Conservation (phyloP, 2,329 filamentous ascomycete species). For the Teratosphaeria pseudoeucalypti region DNA sequence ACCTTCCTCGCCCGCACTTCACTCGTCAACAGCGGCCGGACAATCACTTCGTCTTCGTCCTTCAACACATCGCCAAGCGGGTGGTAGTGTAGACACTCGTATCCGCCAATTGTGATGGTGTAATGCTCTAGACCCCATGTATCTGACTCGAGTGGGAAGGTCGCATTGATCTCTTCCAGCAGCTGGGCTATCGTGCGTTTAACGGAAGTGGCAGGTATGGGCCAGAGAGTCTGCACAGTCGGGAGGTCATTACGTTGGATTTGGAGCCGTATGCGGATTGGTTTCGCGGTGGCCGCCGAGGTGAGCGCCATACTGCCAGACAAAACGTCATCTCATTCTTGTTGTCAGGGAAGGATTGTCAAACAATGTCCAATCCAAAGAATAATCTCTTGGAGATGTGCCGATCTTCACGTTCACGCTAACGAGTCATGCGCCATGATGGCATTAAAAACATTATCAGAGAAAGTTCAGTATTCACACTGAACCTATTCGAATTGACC, state of each 20-base stretch:
- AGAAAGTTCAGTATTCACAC: neutral
- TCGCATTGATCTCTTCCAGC: conserved; percentile 66
- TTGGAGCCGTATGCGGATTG: conserved; percentile 62
- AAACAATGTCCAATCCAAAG: neutral
- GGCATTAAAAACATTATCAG: neutral
- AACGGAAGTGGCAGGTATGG: conserved; percentile 35
- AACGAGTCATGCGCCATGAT: neutral
- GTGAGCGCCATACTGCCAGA: neutral
- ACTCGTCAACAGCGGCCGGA: conserved; percentile 64
- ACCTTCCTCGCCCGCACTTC: conserved; percentile 65
- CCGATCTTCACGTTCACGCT: neutral
- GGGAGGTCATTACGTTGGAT: conserved; percentile 66
- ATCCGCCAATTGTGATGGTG: conserved; percentile 64
- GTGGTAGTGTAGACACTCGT: conserved; percentile 83
- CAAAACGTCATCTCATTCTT: neutral
- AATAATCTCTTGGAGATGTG: neutral
- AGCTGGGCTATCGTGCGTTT: conserved; percentile 59
- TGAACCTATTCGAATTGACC: no score
- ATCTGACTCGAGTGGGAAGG: conserved; percentile 68
- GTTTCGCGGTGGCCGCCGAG: neutral
- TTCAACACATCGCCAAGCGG: conserved; percentile 59
- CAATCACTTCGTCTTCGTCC: conserved; percentile 74
- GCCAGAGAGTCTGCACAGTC: conserved; percentile 62
- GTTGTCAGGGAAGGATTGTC: neutral
- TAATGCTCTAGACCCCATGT: conserved; percentile 90